A percentile compares a stretch with the other conserved stretches of the same genome.
Conservation (phyloP, 2,329 filamentous ascomycete species). For the Ascochyta rabiei region DNA sequence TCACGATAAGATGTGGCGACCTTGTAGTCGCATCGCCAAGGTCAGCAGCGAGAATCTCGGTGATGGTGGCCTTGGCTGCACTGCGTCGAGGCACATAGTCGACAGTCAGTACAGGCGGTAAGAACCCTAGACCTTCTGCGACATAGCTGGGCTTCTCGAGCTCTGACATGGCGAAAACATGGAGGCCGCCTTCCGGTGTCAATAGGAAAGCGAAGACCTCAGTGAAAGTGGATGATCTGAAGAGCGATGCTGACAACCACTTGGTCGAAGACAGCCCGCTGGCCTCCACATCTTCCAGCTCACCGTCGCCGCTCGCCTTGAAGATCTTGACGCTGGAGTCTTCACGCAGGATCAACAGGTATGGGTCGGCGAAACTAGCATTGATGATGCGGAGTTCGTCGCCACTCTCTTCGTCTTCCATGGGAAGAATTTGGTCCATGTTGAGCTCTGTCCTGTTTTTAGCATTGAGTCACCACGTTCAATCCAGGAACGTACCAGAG, state of each 20-base stretch:
- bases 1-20: conserved; percentile 81
- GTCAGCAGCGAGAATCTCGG: conserved; percentile 82
- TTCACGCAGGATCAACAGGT: conserved; percentile 80
- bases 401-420: conserved; percentile 82
- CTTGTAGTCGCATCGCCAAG: conserved; percentile 75
- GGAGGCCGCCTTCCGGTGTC: conserved; percentile 73
- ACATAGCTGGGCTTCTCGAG: conserved; percentile 73
- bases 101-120: conserved; percentile 75
- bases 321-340: conserved; percentile 81
- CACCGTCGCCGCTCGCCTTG: conserved; percentile 78
- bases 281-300: conserved; percentile 80
- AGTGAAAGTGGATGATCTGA: conserved; percentile 65
- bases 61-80: conserved; percentile 72
- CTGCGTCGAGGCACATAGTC: conserved; percentile 74
- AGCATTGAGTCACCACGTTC: not conserved
- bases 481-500: conserved; percentile 66
- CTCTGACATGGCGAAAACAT: conserved; percentile 79
- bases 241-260: conserved; percentile 85
- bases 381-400: conserved; percentile 78
- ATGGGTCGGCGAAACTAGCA: conserved; percentile 86
- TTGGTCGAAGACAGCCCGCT: conserved; percentile 66
- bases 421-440: conserved; percentile 87
- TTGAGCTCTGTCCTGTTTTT: conserved; percentile 69
- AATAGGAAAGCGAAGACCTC: conserved; percentile 78
- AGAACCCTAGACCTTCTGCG: conserved; percentile 76